Percentiles rank a stretch among this genome's conserved stretches.
These are phyloP conservation scores for Pulveroboletus sp. DNA, from an alignment of 768 basidiomycete species.

Conservation along the genomic window DNA sequence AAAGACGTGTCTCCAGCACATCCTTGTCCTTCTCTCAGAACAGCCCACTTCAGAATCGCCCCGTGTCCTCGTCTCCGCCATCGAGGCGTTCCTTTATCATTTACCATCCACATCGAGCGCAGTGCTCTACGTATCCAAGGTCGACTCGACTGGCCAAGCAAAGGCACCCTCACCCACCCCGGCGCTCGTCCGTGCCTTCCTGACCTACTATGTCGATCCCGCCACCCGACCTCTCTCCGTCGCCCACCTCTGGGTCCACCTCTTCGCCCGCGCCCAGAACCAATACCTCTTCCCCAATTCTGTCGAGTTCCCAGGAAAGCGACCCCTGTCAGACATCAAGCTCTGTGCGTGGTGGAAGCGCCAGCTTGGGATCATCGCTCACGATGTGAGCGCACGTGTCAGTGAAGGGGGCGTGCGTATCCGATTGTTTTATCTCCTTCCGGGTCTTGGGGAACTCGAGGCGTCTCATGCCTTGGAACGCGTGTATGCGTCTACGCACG, in stretches of 20 bases:
- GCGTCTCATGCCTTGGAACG: conserved; percentile 53
- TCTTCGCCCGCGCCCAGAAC: conserved; percentile 85
- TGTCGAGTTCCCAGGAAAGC: conserved; percentile 61
- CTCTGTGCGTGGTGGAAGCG: conserved; percentile 94
- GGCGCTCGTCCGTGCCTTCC: conserved; percentile 59
- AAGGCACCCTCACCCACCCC: conserved; percentile 61
- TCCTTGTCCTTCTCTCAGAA: conserved; percentile 72
- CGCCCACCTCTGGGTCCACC: conserved; percentile 68
- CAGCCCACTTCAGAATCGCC: conserved; percentile 44
- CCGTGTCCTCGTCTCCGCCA: conserved; percentile 66
- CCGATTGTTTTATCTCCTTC: conserved; percentile 58
- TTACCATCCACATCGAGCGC: conserved; percentile 63
- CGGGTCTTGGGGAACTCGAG: conserved; percentile 65
- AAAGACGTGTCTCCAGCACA: conserved; percentile 66
- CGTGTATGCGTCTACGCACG: conserved; percentile 24
- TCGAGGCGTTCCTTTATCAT: conserved; percentile 74
- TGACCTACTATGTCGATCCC: conserved; percentile 60
- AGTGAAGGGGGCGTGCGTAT: background rate
- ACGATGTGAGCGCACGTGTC: conserved; percentile 29
- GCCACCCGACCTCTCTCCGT: conserved; percentile 55
- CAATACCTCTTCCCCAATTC: conserved; percentile 97
- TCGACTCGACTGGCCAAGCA: conserved; percentile 86
- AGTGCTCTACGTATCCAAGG: conserved; percentile 88
- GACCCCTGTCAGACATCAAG: conserved; percentile 66
- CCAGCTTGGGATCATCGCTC: conserved; percentile 55